Evolutionary conservation across 2,329 filamentous ascomycete species (phyloP).

Genomic region (Simplicillium aogashimaense): DNA sequence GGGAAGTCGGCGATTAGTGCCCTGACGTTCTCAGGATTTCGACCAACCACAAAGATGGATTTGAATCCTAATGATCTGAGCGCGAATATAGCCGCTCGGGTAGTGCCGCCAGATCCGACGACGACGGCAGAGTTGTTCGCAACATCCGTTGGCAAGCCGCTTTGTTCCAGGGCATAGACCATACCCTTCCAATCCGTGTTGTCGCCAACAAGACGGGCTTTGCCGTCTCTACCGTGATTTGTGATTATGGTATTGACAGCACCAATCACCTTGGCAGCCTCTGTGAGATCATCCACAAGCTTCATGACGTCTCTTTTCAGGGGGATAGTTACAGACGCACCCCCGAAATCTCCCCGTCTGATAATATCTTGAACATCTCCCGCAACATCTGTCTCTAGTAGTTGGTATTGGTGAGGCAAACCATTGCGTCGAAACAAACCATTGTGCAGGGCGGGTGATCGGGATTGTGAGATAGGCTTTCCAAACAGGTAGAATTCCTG

Average conservation of each 20-base stretch:
- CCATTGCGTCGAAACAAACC: slow-evolving; percentile 66
- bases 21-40: slow-evolving; percentile 59
- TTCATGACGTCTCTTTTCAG: slow-evolving; percentile 83
- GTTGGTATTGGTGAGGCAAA: slow-evolving; percentile 73
- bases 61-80: slow-evolving; percentile 73
- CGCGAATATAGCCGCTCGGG: slow-evolving; percentile 82
- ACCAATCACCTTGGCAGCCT: slow-evolving; percentile 73
- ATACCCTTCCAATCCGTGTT: slow-evolving; percentile 98
- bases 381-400: slow-evolving; percentile 62
- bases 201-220: slow-evolving; percentile 60
- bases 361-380: slow-evolving; percentile 56
- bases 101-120: slow-evolving; percentile 85
- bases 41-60: slow-evolving; percentile 80
- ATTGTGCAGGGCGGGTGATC: slow-evolving; percentile 87
- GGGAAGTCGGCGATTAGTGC: slow-evolving; percentile 66
- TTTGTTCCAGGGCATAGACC: slow-evolving; percentile 63
- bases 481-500: slow-evolving; percentile 84
- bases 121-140: slow-evolving; percentile 54
- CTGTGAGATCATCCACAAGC: slow-evolving; percentile 68
- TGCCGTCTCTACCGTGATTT: slow-evolving; percentile 24
- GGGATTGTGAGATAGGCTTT: slow-evolving; percentile 69
- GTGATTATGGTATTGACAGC: slow-evolving; percentile 92
- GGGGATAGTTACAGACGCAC: slow-evolving; percentile 91
- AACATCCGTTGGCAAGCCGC: slow-evolving; percentile 42
- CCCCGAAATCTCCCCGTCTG: slow-evolving; percentile 67